Evolutionary conservation across 164 flowering plant species (phyloP), one percentile per base, ranked within the genome.

Genomic region (Magnolia officinalis): DNA sequence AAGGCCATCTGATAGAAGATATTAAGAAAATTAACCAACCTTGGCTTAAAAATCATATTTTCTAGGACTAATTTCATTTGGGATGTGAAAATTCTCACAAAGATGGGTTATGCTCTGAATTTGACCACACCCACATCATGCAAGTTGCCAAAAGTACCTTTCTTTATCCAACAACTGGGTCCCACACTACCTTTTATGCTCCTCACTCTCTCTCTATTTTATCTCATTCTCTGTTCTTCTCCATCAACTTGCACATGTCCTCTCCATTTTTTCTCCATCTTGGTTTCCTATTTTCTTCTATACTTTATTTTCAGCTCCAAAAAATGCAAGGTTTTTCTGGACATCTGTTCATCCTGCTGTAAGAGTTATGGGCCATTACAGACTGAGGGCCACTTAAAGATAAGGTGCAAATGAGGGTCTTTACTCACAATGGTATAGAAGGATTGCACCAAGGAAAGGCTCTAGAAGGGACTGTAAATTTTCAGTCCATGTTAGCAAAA

Each of bases 341-440:
- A 16, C 31, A 72, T 59, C 75, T 50, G 74, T 67, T 37, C 45
- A 37, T 74, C 11, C 55, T 52, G 64, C 24, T 49, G 61, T 21
- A 37, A 23, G 50, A 74, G 74, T 68, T 63, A 67, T 63, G 52
- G 45, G 67, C 77, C 52, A 75, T n/a, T 70, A 64, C 68, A 63
- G 75, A 79, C 77, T 50, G 71, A 55, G 78, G 58, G 72, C 78
- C 80, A 78, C 78, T 71, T 66, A 23, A 67, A 71, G 83, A 81
- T 81, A 77, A 78, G 80, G 80, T 50, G 70, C 73, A 66, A 13
- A 65, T 65, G 20, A 31, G 74, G 24, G 24, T 7, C 49, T 49
- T 26, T 49, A 0, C 29, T 23, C n/a, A 4, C 13, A 16, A 67
- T 19, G 23, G 52, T 8, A 45, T 9, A 45, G 74, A 55, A 20